A percentile compares a stretch with the other conserved stretches of the same genome.
Evolutionary conservation across 495 filamentous ascomycete species (phyloP).

Genomic region (Penicillium angulare): DNA sequence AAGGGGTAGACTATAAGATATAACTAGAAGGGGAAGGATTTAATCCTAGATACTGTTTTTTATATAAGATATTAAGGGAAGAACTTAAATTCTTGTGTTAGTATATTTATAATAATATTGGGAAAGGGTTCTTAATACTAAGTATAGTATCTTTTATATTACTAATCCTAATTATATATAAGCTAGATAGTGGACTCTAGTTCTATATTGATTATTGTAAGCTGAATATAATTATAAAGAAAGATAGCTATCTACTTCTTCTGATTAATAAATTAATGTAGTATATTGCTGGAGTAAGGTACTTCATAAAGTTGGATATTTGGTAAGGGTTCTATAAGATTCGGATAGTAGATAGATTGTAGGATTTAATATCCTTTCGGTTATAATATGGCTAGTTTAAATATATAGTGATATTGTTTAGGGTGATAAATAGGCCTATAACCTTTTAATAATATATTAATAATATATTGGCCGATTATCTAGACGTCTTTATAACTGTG

Average conservation of each 20-base stretch:
- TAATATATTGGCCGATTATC: neutral
- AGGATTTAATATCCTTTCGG: slow-evolving; percentile 1
- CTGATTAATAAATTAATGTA: slow-evolving; percentile 43
- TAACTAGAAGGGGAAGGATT: neutral
- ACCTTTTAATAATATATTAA: slow-evolving; percentile 8
- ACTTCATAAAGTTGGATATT: slow-evolving; percentile 50
- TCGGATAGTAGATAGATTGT: slow-evolving; percentile 5
- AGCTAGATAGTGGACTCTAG: slow-evolving; percentile 29
- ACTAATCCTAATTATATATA: slow-evolving; percentile 36
- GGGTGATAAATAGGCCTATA: neutral
- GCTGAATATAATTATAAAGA: slow-evolving; percentile 41
- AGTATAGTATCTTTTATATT: slow-evolving; percentile 15
- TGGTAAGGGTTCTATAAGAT: slow-evolving; percentile 39
- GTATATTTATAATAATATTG: slow-evolving; percentile 4
- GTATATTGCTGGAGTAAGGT: slow-evolving; percentile 22
- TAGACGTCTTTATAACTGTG: neutral
- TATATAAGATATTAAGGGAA: slow-evolving; percentile 2
- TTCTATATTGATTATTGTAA: slow-evolving; percentile 47
- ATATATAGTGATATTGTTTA: slow-evolving; percentile 5
- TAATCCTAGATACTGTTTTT: neutral
- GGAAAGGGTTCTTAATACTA: slow-evolving; percentile 39
- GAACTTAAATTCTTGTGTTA: neutral
- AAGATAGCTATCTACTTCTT: slow-evolving; percentile 45
- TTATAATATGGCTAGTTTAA: neutral
- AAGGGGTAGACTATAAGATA: neutral